Evolutionary conservation across 2,329 filamentous ascomycete species (phyloP), one percentile per base, ranked within the genome.

Genomic region (Trichoderma endophyticum): DNA sequence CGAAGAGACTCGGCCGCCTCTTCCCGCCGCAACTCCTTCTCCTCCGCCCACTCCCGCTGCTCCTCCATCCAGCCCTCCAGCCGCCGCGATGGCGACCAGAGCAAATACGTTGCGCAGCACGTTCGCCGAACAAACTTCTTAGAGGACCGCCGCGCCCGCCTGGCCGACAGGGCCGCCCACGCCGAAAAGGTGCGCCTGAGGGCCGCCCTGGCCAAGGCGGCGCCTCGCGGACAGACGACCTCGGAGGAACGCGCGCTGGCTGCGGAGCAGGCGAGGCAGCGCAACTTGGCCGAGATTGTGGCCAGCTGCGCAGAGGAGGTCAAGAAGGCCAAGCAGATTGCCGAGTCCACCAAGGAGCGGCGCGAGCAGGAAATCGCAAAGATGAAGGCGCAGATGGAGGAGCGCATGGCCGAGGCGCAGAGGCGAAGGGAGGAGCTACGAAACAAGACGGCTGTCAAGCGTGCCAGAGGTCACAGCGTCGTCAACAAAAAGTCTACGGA

Each of bases 301-400:
- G 92, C 93, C 63, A 87, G 89, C 73, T 95, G 93, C 78, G 93
- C 93, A 24, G 93, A 94, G 80, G 93, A 96, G 79, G 93, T 96
- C 18, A 90, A 92, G 78, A 88, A 92, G 74, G 93, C 93, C 67
- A 95, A 95, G 84, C 91, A 92, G 65, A 87, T 95, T n/a, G 93
- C 93, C 15, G 92, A 94, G 80, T 90, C 88, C 72, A 94, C 93
- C 84, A 94, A 93, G 81, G 91, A 93, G 82, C 91, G 92, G 80
- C 90, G 93, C 74, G 91, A 94, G 78, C 90, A 91, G 71, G 92
- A 95, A 74, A 87, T 92, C 71, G 86, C 86, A 75, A 90, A 90
- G 77, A 86, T 93, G 79, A 89, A 90, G 74, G 82, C 88, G 65
- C 92, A 94, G 79, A 94, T 95, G 86, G 91, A 95, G 79, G 92